Percentiles rank a stretch among this genome's conserved stretches.
phyloP scores from a whole-genome alignment of 2,329 filamentous ascomycete genomes.

The Diaporthe vexans region DNA sequence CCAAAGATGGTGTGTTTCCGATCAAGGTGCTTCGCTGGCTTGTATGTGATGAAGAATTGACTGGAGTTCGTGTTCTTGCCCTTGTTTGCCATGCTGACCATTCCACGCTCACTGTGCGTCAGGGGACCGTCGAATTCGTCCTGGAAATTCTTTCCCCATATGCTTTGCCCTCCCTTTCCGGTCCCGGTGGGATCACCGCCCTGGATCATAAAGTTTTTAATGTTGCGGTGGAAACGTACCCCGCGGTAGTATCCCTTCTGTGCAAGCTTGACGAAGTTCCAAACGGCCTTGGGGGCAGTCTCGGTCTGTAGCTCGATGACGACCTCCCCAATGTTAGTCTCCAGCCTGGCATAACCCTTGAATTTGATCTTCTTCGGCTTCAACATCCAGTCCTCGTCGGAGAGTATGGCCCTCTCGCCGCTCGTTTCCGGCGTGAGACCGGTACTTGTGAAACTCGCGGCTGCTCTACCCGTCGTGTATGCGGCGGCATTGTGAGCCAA shows the following conservation, averaged over 20 bases:
- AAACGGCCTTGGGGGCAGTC: slow-evolving; percentile 91
- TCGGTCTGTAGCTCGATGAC: slow-evolving; percentile 94
- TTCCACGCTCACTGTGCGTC: slow-evolving; percentile 84
- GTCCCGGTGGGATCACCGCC: slow-evolving; percentile 95
- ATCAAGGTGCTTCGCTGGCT: slow-evolving; percentile 86
- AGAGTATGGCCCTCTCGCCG: slow-evolving; percentile 85
- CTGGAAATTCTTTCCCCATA: slow-evolving; percentile 95
- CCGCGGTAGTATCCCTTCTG: slow-evolving; percentile 91
- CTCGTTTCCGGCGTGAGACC: slow-evolving; percentile 94
- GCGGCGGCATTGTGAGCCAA: slow-evolving; percentile 86
- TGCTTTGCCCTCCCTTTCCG: slow-evolving; percentile 87
- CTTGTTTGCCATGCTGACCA: slow-evolving; percentile 97
- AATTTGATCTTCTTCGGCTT: slow-evolving; percentile 89
- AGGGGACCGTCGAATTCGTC: slow-evolving; percentile 94
- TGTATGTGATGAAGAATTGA: slow-evolving; percentile 96
- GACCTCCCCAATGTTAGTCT: slow-evolving; percentile 86
- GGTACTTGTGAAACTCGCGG: slow-evolving; percentile 95
- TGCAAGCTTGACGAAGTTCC: slow-evolving; percentile 93
- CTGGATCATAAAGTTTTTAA: slow-evolving; percentile 97
- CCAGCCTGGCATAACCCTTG: slow-evolving; percentile 92
- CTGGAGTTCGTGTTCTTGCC: slow-evolving; percentile 97
- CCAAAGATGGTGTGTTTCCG: slow-evolving; percentile 98
- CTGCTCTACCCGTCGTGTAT: slow-evolving; percentile 91
- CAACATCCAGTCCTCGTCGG: slow-evolving; percentile 97
- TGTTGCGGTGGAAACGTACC: slow-evolving; percentile 92